Conservation (phyloP, 257 asterid species). For the Thymus mandschuricus region DNA sequence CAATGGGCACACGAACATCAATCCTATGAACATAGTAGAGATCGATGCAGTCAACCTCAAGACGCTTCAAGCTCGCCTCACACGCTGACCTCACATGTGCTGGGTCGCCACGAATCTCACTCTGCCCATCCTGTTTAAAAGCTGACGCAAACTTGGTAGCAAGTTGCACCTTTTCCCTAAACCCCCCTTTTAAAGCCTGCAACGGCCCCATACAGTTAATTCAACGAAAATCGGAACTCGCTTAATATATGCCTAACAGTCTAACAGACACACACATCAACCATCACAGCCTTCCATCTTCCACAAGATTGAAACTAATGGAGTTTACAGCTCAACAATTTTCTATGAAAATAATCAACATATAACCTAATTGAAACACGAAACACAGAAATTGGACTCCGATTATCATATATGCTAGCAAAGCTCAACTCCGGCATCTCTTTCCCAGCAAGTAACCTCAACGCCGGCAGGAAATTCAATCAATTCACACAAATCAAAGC, state of each 20-base stretch:
- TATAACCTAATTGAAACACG: no score
- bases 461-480: no score
- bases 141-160: constrained; percentile 47
- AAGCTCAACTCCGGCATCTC: no score
- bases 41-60: constrained; percentile 48
- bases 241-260: no score
- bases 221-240: background rate
- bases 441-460: no score
- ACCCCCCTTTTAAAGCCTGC: constrained; percentile 51
- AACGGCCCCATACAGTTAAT: background rate
- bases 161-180: constrained; percentile 48
- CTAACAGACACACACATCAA: background rate
- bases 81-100: constrained; percentile 46
- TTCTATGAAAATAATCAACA: no score
- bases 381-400: no score
- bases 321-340: no score
- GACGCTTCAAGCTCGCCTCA: constrained; percentile 57
- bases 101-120: constrained; percentile 40
- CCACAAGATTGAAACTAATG: no score
- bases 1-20: constrained; percentile 39
- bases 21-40: constrained; percentile 50
- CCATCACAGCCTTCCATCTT: no score
- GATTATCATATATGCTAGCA: no score
- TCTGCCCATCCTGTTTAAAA: constrained; percentile 21
- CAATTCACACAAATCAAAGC: no score